Evolutionary conservation across 2,329 filamentous ascomycete species (phyloP).

Genomic region (Pseudocercospora eumusae): DNA sequence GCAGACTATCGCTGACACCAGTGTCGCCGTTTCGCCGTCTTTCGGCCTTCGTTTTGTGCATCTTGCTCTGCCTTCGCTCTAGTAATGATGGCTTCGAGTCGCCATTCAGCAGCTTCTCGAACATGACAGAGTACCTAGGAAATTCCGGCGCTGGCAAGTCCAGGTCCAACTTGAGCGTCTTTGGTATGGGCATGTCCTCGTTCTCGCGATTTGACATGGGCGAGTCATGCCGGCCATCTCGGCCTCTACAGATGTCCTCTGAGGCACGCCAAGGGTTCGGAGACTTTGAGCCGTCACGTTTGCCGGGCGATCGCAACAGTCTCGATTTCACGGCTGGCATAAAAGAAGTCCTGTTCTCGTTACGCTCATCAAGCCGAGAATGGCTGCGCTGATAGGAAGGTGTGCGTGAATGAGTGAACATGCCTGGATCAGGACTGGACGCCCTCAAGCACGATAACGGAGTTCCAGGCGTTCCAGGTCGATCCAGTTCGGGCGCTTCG

Average conservation of each 20-base stretch:
- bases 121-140: conserved; percentile 95
- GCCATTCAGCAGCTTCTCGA: conserved; percentile 65
- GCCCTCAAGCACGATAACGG: conserved; percentile 21
- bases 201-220: conserved; percentile 14
- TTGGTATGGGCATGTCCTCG: not conserved
- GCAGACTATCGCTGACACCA: not conserved
- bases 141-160: conserved; percentile 77
- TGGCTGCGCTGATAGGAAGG: conserved; percentile 5
- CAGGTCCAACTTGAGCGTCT: conserved; percentile 60
- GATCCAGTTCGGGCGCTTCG: conserved; percentile 4
- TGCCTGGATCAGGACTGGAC: conserved; percentile 17
- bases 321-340: conserved; percentile 9
- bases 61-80: conserved; percentile 37
- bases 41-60: conserved; percentile 24
- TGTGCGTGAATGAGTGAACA: conserved; percentile 6
- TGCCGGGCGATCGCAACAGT: not conserved
- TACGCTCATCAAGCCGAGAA: conserved; percentile 15
- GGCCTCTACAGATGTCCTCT: conserved; percentile 18
- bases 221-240: conserved; percentile 21
- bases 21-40: conserved; percentile 9
- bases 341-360: conserved; percentile 4
- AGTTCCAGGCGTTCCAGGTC: conserved; percentile 5
- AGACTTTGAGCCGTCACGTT: conserved; percentile 8
- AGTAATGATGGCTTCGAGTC: conserved; percentile 43
- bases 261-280: conserved; percentile 21